A percentile compares a stretch with the other conserved stretches of the same genome.
Evolutionary conservation across 106 monocot genomes (phyloP).

Genomic region (Phalaenopsis equestris): DNA sequence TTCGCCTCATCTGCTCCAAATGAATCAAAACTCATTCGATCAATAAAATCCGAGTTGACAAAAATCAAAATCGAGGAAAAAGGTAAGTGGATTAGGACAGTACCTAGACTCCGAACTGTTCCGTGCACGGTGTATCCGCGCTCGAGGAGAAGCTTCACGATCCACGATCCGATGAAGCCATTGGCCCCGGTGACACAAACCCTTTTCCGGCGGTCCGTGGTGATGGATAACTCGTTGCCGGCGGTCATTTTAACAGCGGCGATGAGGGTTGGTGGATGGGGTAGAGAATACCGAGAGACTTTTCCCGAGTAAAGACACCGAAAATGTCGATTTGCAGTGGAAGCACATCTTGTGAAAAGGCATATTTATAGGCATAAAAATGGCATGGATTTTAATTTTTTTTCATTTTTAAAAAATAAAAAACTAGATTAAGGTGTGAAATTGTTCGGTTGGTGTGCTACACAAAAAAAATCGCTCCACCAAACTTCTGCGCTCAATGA

Average conservation of each 20-base stretch:
- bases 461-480: no score
- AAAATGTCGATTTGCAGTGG: no score
- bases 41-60: neutral
- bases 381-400: no score
- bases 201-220: neutral
- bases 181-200: constrained; percentile 19
- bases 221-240: neutral
- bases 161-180: constrained; percentile 19
- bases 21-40: neutral
- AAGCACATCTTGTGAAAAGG: no score
- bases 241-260: neutral
- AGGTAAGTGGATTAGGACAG: neutral
- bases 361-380: no score
- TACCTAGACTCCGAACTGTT: constrained; percentile 15
- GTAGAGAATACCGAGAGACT: neutral
- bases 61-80: neutral
- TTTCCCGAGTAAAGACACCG: no score
- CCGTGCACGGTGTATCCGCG: constrained; percentile 12
- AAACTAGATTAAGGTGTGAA: no score
- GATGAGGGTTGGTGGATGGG: neutral
- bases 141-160: constrained; percentile 16
- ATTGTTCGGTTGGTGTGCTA: no score
- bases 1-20: constrained; percentile 53
- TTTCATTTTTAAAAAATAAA: no score
- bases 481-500: no score